phyloP scores from a whole-genome alignment of 441 rosid genomes.

The Arabidopsis hybrid region DNA sequence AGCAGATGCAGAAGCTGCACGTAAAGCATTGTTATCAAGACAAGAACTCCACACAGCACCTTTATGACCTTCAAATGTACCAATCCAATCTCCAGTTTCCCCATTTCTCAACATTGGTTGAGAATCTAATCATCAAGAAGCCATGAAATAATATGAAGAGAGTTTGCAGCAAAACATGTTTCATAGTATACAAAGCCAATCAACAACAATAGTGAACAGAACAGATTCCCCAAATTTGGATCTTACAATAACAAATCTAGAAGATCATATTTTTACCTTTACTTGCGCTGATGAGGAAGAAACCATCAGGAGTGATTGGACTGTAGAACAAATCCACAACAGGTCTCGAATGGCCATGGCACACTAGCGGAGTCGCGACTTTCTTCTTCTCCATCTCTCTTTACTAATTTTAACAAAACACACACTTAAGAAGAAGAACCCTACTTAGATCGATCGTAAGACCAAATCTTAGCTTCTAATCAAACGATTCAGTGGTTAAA shows the following conservation, averaged over 20 bases:
- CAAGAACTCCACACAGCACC: slow-evolving; percentile 99
- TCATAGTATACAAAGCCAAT: too few species aligned
- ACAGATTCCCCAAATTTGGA: not conserved
- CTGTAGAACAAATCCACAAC: slow-evolving; percentile 94
- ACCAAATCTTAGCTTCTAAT: not conserved
- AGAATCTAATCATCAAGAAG: slow-evolving; percentile 57
- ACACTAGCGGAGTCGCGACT: slow-evolving; percentile 74
- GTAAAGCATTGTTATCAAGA: slow-evolving; percentile 83
- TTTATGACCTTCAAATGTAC: slow-evolving; percentile 98
- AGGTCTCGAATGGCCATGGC: slow-evolving; percentile 97
- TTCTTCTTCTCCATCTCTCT: slow-evolving; percentile 84
- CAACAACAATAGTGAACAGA: slow-evolving; percentile 18
- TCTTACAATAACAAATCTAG: not conserved
- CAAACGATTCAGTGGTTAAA: not conserved
- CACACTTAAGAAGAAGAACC: slow-evolving; percentile 2
- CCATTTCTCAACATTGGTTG: slow-evolving; percentile 96
- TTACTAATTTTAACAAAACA: not conserved
- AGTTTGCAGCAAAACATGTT: not conserved
- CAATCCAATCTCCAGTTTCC: slow-evolving; percentile 98
- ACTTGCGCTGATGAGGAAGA: slow-evolving; percentile 96
- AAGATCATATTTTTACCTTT: slow-evolving; percentile 61
- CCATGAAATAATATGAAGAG: not conserved
- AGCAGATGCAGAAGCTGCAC: slow-evolving; percentile 93
- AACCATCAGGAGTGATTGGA: slow-evolving; percentile 92
- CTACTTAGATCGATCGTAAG: slow-evolving; percentile 14